Base-by-base conservation (phyloP, 2,329 filamentous ascomycete genomes). In the Pseudogymnoascus sp. region DNA sequence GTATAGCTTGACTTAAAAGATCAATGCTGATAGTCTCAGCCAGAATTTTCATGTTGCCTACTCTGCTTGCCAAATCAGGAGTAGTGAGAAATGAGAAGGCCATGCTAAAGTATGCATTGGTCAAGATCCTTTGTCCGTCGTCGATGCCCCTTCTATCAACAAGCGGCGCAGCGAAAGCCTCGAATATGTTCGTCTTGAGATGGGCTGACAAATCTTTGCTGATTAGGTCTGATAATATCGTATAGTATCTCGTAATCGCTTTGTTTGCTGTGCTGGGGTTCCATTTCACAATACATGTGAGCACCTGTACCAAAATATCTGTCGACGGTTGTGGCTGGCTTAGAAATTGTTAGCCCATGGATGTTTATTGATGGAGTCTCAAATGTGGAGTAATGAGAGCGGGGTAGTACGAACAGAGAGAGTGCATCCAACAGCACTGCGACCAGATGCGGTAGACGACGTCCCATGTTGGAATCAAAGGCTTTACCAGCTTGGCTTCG, bases 31-130 rank as follows among this genome's bases (percentile, higher is more conserved):
- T 57, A 6, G 64, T 60, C 20, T 60, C 57, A 18, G 69, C 67
- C 20, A 73, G 28, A 14, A 62, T 60, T 43, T 67, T 62, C 25
- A 72, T 60, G 8, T 61, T 58, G 4, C 67, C 66, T 8, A 71
- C 58, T 14, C 64, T 57, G 5, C 35, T 61, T 22, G 60, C 47
- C 33, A 73, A 58, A 61, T 70, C 60, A 15, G 71, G 69, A 12
- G 67, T 71, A 11, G 67, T 69, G 25, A 73, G 61, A 53, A 72
- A 71, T 14, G 67, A 57, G 4, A 68, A 61, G 35, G 70, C 69
- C 62, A 72, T 69, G 6, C 69, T 67, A 20, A 64, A 61, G 62
- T 72, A 66, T 22, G 65, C 65, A 59, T 66, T 25, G 6, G 20
- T 28, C 4, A 20, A 14, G 5, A 35, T 14, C 47, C 9, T 35